phyloP scores from a whole-genome alignment of 192 early-diverging fungal species.

The Dispira parvispora region DNA sequence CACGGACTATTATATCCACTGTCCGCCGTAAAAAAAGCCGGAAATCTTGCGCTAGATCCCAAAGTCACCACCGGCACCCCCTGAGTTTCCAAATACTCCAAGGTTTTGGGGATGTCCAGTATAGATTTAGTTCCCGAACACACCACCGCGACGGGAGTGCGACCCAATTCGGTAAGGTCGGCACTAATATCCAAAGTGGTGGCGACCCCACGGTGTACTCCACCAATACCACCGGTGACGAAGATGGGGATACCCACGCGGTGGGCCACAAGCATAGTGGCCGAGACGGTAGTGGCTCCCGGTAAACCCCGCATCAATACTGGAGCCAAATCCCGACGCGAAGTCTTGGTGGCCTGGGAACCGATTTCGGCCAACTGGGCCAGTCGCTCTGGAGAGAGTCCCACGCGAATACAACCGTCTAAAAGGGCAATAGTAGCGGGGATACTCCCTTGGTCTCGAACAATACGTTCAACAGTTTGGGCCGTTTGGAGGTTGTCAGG shows the following conservation, averaged over 20 bases:
- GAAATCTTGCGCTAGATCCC: slow-evolving; percentile 50
- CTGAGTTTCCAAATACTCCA: slow-evolving; percentile 85
- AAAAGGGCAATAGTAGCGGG: slow-evolving; percentile 87
- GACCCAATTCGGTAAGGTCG: slow-evolving; percentile 79
- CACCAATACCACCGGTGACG: slow-evolving; percentile 95
- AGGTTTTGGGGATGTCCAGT: slow-evolving; percentile 76
- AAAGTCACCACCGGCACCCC: slow-evolving; percentile 81
- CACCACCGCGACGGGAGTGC: slow-evolving; percentile 85
- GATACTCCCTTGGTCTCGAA: slow-evolving; percentile 48
- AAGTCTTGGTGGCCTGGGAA: slow-evolving; percentile 53
- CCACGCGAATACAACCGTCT: slow-evolving; percentile 69
- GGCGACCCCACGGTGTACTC: slow-evolving; percentile 76
- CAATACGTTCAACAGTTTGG: slow-evolving; percentile 54
- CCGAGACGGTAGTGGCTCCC: slow-evolving; percentile 87
- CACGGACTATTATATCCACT: slow-evolving; percentile 39
- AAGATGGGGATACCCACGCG: slow-evolving; percentile 75
- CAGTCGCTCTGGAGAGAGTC: slow-evolving; percentile 45
- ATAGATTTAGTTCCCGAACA: slow-evolving; percentile 97
- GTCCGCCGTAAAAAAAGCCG: slow-evolving; percentile 76
- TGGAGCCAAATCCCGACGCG: slow-evolving; percentile 63
- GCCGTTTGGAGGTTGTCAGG: slow-evolving; percentile 84
- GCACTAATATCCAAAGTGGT: slow-evolving; percentile 74
- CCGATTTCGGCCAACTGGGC: slow-evolving; percentile 42
- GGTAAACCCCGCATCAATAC: slow-evolving; percentile 50
- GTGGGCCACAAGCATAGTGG: slow-evolving; percentile 79